Percentiles rank a stretch among this genome's conserved stretches.
These are phyloP conservation scores for Kwoniella shivajii DNA, from an alignment of 1,284 basidiomycete genomes.

Conservation along the genomic window DNA sequence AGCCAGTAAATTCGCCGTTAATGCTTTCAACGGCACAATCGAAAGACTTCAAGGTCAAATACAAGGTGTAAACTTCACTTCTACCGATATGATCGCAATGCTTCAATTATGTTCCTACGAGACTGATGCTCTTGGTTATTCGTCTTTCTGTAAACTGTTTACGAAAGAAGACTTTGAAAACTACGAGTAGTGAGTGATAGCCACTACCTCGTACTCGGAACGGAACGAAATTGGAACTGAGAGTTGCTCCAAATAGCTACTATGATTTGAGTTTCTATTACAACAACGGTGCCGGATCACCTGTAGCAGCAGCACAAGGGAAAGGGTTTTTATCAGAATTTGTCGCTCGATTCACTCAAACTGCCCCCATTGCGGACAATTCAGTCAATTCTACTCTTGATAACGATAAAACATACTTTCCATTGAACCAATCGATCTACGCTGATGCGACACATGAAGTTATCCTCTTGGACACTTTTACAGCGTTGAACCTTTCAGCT, in stretches of 20 bases:
- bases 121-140: slow-evolving; percentile 88
- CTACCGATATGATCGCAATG: slow-evolving; percentile 43
- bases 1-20: slow-evolving; percentile 67
- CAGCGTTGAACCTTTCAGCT: slow-evolving; percentile 69
- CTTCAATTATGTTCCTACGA: slow-evolving; percentile 71
- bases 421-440: slow-evolving; percentile 75
- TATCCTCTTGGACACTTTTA: slow-evolving; percentile 73
- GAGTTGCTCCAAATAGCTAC: slow-evolving; percentile 44
- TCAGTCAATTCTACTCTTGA: slow-evolving; percentile 79
- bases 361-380: slow-evolving; percentile 65
- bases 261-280: slow-evolving; percentile 66
- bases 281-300: slow-evolving; percentile 75
- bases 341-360: slow-evolving; percentile 74
- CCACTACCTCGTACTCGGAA: too few species aligned
- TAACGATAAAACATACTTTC: slow-evolving; percentile 71
- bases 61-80: slow-evolving; percentile 26
- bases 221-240: too few species aligned
- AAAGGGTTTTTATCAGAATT: slow-evolving; percentile 83
- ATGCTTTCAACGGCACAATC: slow-evolving; percentile 34
- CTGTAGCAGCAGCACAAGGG: slow-evolving; percentile 75
- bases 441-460: slow-evolving; percentile 60
- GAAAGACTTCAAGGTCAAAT: slow-evolving; percentile 45
- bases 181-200: slow-evolving; percentile 71
- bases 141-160: slow-evolving; percentile 85
- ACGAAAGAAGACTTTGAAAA: slow-evolving; percentile 83